phyloP scores from a whole-genome alignment of 345 rosid genomes.

The Populus euphratica region DNA sequence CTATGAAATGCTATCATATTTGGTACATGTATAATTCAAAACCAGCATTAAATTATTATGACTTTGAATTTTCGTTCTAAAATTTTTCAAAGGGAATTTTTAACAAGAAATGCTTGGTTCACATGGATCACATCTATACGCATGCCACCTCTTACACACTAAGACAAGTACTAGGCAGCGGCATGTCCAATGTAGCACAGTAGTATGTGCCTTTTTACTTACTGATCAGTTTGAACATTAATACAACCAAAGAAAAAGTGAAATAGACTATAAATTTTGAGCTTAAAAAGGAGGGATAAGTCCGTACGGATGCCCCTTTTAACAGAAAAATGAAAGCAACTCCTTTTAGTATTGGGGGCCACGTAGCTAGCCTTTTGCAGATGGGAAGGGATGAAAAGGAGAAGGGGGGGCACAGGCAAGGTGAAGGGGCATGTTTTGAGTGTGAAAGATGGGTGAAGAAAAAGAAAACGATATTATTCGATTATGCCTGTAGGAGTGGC shows the following conservation, averaged over 20 bases:
- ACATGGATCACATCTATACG: conserved; percentile 25
- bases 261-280: neutral
- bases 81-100: no score
- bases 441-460: conserved; percentile 7
- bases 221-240: neutral
- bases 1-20: no score
- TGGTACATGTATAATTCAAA: no score
- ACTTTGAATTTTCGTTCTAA: no score
- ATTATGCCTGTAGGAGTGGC: conserved; percentile 37
- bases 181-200: neutral
- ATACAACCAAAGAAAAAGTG: neutral
- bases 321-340: conserved; percentile 7
- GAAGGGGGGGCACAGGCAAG: neutral
- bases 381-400: neutral
- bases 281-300: conserved; percentile 11
- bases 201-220: neutral
- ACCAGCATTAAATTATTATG: no score
- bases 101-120: neutral
- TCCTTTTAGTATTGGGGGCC: neutral
- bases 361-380: conserved; percentile 5
- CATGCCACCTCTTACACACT: conserved; percentile 21
- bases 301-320: conserved; percentile 12
- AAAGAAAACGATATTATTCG: conserved; percentile 38
- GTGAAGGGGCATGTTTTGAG: conserved; percentile 4
- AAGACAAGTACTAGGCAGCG: conserved; percentile 19